Evolutionary conservation across 495 filamentous ascomycete genomes (phyloP), one percentile per base, ranked within the genome.

Genomic region (Lasiosphaeris hirsuta): DNA sequence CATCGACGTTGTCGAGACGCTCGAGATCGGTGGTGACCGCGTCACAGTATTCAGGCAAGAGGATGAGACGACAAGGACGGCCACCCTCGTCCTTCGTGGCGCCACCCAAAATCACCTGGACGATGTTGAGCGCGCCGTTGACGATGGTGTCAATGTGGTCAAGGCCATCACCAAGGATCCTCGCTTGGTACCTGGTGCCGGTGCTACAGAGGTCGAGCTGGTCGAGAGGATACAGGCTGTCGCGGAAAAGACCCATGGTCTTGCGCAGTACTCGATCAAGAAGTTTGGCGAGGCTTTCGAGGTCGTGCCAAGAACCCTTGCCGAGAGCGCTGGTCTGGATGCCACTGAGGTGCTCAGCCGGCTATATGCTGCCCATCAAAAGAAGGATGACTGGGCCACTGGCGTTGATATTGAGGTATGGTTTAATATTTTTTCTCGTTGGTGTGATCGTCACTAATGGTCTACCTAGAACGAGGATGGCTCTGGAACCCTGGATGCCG

Each of bases 11-110:
- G 93, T 99, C 15, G 95, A 97, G 82, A 99, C 95, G 7, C 83
- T 93, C 43, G 95, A 99, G 75, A 97, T 99, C 70, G 95, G 95
- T 55, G 95, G 95, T 67, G 95, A 99, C 78, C 89, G 95, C 37
- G 95, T 99, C 40, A 99, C 95, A 8, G 93, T 97, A 17, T 99
- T 99, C 84, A 80, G 95, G 61, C 95, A 99, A 80, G 94, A 97
- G 75, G 86, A 90, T 67, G 90, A 97, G 59, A 80, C 83, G 15
- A 97, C 95, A 6, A 84, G 90, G 62, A 99, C 95, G 44, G 89
- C 95, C 11, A 99, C 95, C 4, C 84, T 99, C 37, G 92, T 99
- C 43, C 85, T 99, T 58, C 85, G 95, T 51, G 95, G 95, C 42
- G 95, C 95, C 10, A 99, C 95, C 10, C 91, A 96, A 73, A 97